Percentiles rank a stretch among this genome's conserved stretches.
Conservation (phyloP, 176 grass and related monocot species). For the Rhynchospora pubera region DNA sequence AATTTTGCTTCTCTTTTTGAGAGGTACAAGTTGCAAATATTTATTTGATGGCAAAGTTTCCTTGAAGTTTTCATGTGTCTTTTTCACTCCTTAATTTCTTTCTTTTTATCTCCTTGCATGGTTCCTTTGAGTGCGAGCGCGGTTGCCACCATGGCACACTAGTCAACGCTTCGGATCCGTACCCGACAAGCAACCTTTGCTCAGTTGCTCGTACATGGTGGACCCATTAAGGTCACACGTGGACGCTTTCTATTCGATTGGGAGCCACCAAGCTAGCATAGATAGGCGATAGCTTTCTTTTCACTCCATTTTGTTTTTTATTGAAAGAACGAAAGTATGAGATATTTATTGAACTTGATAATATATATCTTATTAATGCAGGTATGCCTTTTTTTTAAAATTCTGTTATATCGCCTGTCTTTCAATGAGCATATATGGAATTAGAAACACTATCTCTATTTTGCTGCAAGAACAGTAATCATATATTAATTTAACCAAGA, state of each 20-base stretch:
- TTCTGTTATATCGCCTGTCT: not conserved
- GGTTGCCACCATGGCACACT: not conserved
- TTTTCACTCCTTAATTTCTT: not conserved
- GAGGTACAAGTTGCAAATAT: not conserved
- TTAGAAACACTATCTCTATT: not conserved
- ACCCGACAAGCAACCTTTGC: slow-evolving; percentile 23
- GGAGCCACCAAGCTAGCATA: not conserved
- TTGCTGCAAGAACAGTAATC: not conserved
- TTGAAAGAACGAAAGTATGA: not conserved
- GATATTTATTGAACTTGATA: not conserved
- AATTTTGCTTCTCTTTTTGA: not conserved
- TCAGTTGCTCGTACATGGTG: not conserved
- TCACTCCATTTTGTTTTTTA: not conserved
- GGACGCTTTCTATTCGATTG: not conserved
- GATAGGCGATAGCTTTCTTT: not conserved
- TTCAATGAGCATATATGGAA: not conserved
- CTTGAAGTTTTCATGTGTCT: not conserved
- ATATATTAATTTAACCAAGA: not conserved
- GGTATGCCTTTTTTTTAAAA: not conserved
- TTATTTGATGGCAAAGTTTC: not conserved
- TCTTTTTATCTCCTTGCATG: not conserved
- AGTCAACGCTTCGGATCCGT: slow-evolving; percentile 18
- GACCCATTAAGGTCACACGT: not conserved
- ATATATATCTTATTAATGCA: not conserved
- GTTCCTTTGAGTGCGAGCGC: slow-evolving; percentile 2